phyloP scores from a whole-genome alignment of 2,329 filamentous ascomycete genomes.

The Ophiostoma quercus region DNA sequence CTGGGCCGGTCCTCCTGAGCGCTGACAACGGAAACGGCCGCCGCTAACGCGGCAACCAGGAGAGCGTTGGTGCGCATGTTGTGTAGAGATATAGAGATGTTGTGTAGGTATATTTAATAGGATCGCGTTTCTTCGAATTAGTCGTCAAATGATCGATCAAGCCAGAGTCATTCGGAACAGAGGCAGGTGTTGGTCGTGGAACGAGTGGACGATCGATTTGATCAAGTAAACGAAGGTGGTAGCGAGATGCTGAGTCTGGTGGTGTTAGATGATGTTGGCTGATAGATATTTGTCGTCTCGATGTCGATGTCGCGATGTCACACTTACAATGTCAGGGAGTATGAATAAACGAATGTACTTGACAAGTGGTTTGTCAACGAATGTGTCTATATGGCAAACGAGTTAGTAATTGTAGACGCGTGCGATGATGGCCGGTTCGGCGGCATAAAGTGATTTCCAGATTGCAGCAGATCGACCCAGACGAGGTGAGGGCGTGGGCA shows the following conservation, averaged over 20 bases:
- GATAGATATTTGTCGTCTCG: neutral
- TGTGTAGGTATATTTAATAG: slow-evolving; percentile 3
- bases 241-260: neutral
- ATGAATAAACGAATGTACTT: slow-evolving; percentile 54
- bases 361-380: slow-evolving; percentile 50
- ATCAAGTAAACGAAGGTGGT: slow-evolving; percentile 12
- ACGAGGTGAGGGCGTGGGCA: neutral
- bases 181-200: slow-evolving; percentile 8
- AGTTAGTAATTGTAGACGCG: slow-evolving; percentile 27
- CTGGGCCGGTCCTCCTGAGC: slow-evolving; percentile 44
- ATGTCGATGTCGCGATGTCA: neutral
- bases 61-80: slow-evolving; percentile 48
- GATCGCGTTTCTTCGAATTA: slow-evolving; percentile 3
- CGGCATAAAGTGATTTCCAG: neutral
- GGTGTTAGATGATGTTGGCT: neutral
- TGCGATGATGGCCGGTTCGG: neutral
- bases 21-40: slow-evolving; percentile 43
- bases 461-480: neutral
- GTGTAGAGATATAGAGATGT: slow-evolving; percentile 7
- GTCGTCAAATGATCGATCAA: slow-evolving; percentile 15
- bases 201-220: slow-evolving; percentile 23
- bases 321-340: slow-evolving; percentile 41
- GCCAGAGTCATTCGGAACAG: slow-evolving; percentile 17
- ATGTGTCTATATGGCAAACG: slow-evolving; percentile 35
- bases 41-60: slow-evolving; percentile 46